Evolutionary conservation across 2,329 filamentous ascomycete species (phyloP), one percentile per base, ranked within the genome.

Genomic region (Magnaporthiopsis poae): DNA sequence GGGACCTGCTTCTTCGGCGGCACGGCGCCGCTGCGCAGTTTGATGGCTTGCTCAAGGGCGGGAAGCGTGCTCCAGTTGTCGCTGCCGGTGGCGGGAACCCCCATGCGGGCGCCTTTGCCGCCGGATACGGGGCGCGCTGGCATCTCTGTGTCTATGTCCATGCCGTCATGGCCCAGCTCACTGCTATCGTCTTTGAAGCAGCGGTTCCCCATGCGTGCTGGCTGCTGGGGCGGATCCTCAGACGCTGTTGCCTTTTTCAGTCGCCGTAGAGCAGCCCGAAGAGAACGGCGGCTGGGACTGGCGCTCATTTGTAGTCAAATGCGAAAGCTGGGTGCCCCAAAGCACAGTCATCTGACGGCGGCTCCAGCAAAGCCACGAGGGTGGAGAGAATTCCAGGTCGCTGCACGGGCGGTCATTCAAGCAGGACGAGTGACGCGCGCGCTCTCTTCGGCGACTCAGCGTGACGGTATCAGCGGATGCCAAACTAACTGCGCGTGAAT

Each of bases 31-130:
- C 52, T 64, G 13, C 21, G 62, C 13, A 29, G 9, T 15, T 31
- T 31, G 33, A 31, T 27, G 29, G 64, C 64, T 27, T 29, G 18
- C 29, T 67, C 29, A 36, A 66, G 52, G 29, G 65, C 39, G 27
- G 65, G 13, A 3, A 66, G 61, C n/a, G 61, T 66, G 52, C 61
- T 66, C 65, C 64, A 65, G 64, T 65, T 61, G 35, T 13, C n/a
- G 64, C 7, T 13, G 21, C 8, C 13, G 27, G 15, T 62, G 29
- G 27, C 4, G 61, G 29, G 13, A 9, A 9, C 7, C 21, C 18
- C 21, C 46, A 52, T n/a, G 46, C 18, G 5, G 46, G 7, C 46
- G 5, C 21, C 18, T 52, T 52, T 52, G 46, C 18, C 18, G 46
- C 21, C 5, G 46, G 15, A n/a, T 18, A 18, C 46, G 46, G 46